Percentiles rank a stretch among this genome's conserved stretches.
These are phyloP conservation scores for Hsuehochloa calcarea DNA, from an alignment of 176 grass and related monocot species.

Conservation along the genomic window DNA sequence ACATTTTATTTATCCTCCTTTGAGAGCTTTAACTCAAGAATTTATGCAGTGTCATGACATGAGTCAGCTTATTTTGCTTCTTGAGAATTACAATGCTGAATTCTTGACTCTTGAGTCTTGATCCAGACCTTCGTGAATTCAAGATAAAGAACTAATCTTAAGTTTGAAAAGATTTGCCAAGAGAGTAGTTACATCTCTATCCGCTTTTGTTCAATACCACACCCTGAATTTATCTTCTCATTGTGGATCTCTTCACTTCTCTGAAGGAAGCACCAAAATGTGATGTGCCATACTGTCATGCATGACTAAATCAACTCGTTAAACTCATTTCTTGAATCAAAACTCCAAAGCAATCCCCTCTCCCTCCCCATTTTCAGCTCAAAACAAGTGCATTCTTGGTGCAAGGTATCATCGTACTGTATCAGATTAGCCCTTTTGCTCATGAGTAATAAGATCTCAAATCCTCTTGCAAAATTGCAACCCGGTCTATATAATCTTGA, in stretches of 20 bases:
- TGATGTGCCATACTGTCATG: neutral
- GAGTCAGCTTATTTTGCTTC: neutral
- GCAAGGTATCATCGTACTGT: too few relatives aligned
- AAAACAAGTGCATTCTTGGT: neutral
- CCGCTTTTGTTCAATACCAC: too few relatives aligned
- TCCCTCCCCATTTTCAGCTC: neutral
- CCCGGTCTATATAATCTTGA: too few relatives aligned
- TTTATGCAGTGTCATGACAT: neutral
- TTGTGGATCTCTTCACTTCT: neutral
- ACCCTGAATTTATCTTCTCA: too few relatives aligned
- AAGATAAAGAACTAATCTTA: too few relatives aligned
- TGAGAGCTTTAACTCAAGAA: too few relatives aligned
- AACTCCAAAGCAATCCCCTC: neutral
- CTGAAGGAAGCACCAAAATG: neutral
- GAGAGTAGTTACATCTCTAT: too few relatives aligned
- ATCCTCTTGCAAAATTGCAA: neutral
- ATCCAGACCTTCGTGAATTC: neutral
- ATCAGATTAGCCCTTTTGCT: neutral
- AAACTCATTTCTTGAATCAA: neutral
- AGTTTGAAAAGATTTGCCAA: too few relatives aligned
- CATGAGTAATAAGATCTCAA: neutral
- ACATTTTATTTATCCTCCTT: too few relatives aligned
- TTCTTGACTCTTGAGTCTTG: neutral
- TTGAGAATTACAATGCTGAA: neutral
- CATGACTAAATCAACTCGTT: neutral